Evolutionary conservation across 805 yeast species (phyloP).

Genomic region (Pichia membranifaciens): DNA sequence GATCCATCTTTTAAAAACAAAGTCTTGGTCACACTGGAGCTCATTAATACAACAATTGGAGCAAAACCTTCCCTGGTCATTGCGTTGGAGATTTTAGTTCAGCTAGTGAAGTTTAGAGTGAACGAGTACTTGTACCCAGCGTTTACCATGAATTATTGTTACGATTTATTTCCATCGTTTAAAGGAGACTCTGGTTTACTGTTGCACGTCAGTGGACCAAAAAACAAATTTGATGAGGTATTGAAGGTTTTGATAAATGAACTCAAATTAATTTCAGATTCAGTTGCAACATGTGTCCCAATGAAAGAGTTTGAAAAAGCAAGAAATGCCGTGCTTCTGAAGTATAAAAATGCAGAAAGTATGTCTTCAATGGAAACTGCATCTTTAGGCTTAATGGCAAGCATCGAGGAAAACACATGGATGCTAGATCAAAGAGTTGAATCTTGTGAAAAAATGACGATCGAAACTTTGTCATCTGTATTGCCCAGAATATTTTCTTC

Average conservation of each 20-base stretch:
- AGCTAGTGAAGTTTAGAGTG: conserved; percentile 38
- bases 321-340: conserved; percentile 41
- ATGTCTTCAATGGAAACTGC: conserved; percentile 44
- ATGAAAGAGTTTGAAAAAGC: conserved; percentile 40
- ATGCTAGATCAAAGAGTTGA: conserved; percentile 48
- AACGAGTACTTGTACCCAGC: conserved; percentile 44
- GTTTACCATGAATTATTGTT: conserved; percentile 48
- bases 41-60: conserved; percentile 29
- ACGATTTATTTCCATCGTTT: conserved; percentile 50
- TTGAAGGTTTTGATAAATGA: conserved; percentile 31
- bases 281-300: conserved; percentile 13
- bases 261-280: conserved; percentile 22
- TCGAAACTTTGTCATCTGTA: conserved; percentile 30
- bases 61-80: conserved; percentile 37
- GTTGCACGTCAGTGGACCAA: conserved; percentile 51
- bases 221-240: conserved; percentile 33
- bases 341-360: conserved; percentile 39
- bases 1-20: conserved; percentile 27
- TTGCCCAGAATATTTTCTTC: conserved; percentile 25
- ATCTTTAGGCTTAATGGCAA: conserved; percentile 42
- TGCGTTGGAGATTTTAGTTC: conserved; percentile 48
- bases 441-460: conserved; percentile 46
- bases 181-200: conserved; percentile 50
- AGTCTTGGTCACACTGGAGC: conserved; percentile 40
- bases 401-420: conserved; percentile 54